Percentiles rank a stretch among this genome's conserved stretches.
Evolutionary conservation across 805 yeast genomes (phyloP).

Genomic region (Ogataea pini): DNA sequence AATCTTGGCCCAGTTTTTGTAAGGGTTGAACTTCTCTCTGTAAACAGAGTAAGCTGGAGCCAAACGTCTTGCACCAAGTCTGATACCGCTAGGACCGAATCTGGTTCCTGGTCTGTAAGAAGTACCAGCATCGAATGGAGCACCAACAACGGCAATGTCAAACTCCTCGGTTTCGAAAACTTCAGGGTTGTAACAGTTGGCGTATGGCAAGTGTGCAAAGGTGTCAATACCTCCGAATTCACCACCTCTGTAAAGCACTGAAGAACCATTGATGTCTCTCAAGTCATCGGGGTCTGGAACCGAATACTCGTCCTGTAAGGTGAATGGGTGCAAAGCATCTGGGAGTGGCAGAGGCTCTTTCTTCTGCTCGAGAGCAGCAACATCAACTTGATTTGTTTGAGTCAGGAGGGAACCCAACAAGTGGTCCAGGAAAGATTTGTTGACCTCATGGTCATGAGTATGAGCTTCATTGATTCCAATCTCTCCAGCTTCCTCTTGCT

Average conservation of each 20-base stretch:
- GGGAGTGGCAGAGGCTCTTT: slow-evolving; percentile 32
- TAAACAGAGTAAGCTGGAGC: slow-evolving; percentile 44
- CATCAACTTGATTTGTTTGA: slow-evolving; percentile 28
- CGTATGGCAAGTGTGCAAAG: slow-evolving; percentile 49
- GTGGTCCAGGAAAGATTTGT: slow-evolving; percentile 36
- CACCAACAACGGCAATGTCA: slow-evolving; percentile 40
- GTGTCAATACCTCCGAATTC: slow-evolving; percentile 54
- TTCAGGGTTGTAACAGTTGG: slow-evolving; percentile 48
- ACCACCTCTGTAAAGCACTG: slow-evolving; percentile 41
- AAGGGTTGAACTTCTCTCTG: slow-evolving; percentile 45
- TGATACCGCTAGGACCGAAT: slow-evolving; percentile 57
- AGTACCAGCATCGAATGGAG: slow-evolving; percentile 59
- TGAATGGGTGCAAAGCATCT: slow-evolving; percentile 33
- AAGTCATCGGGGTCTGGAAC: slow-evolving; percentile 36
- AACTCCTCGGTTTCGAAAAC: slow-evolving; percentile 26
- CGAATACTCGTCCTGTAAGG: slow-evolving; percentile 35
- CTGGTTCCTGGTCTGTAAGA: slow-evolving; percentile 59
- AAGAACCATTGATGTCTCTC: slow-evolving; percentile 42
- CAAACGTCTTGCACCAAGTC: slow-evolving; percentile 44
- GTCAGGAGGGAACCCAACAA: slow-evolving; percentile 38
- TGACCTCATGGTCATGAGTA: neutral
- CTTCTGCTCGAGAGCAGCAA: slow-evolving; percentile 27
- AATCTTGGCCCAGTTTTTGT: slow-evolving; percentile 39
- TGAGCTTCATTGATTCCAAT: neutral
- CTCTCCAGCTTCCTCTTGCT: neutral